Evolutionary conservation across 83 land plant species (phyloP).

Genomic region (Thuja plicata): DNA sequence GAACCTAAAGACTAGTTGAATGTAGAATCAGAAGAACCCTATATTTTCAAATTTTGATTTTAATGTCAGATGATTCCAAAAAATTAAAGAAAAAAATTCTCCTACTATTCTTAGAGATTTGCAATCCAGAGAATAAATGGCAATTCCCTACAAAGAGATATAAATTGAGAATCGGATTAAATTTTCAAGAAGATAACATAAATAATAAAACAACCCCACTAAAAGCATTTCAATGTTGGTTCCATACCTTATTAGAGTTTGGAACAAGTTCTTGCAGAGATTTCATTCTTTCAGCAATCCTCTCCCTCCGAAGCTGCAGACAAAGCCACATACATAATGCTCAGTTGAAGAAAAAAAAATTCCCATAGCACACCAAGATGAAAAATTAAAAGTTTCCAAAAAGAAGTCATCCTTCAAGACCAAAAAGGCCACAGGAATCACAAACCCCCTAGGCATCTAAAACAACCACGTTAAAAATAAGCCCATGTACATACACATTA

Average conservation of each 20-base stretch:
- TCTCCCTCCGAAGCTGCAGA: conserved; percentile 79
- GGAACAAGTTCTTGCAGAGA: conserved; percentile 89
- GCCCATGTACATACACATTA: conserved; percentile 19
- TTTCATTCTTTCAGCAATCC: conserved; percentile 86
- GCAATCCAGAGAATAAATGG: background rate
- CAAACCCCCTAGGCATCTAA: background rate
- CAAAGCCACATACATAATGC: background rate
- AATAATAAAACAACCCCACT: background rate
- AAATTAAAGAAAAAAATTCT: background rate
- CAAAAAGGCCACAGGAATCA: conserved; percentile 1
- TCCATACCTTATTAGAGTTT: conserved; percentile 70
- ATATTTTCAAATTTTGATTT: background rate
- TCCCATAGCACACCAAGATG: background rate
- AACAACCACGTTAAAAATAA: conserved; percentile 12
- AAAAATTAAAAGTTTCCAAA: background rate
- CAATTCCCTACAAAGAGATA: background rate
- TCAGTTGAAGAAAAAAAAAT: background rate
- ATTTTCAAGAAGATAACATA: background rate
- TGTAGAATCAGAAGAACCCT: background rate
- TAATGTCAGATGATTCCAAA: background rate
- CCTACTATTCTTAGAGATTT: background rate
- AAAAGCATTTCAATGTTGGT: background rate
- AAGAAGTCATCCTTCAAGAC: conserved; percentile 2
- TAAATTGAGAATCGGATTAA: background rate
- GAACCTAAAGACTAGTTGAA: background rate